Percentiles rank a stretch among this genome's conserved stretches.
Conservation (phyloP, 2,329 filamentous ascomycete genomes). For the Diaporthe aspalathi region DNA sequence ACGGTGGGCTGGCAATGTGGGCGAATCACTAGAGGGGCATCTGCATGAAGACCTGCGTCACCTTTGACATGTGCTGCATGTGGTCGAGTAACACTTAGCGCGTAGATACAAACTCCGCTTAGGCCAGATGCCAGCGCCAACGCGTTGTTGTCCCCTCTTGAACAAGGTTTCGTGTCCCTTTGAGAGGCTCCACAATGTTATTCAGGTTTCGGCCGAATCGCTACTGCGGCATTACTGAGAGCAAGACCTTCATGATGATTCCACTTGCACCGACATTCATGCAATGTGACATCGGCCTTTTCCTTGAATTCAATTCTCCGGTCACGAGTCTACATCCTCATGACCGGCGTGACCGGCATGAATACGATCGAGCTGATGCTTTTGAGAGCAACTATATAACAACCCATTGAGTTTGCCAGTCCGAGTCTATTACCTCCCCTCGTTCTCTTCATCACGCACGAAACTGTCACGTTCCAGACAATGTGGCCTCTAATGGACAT, state of each 20-base stretch:
- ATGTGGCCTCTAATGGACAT: conserved; percentile 18
- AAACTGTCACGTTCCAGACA: not conserved
- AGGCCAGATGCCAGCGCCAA: not conserved
- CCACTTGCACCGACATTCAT: not conserved
- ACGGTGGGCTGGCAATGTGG: not conserved
- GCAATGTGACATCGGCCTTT: not conserved
- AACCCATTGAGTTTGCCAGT: no score
- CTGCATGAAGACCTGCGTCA: no score
- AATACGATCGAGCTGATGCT: not conserved
- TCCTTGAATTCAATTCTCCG: not conserved
- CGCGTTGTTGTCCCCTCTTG: not conserved
- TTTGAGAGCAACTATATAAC: conserved; percentile 9
- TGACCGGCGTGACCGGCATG: not conserved
- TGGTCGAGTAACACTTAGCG: not conserved
- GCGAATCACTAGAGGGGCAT: conserved; percentile 1
- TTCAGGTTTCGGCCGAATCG: not conserved
- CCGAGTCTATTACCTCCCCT: not conserved
- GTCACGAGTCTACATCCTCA: not conserved
- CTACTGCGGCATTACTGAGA: not conserved
- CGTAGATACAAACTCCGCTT: not conserved
- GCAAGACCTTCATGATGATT: not conserved
- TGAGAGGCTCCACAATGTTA: not conserved
- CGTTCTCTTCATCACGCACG: not conserved
- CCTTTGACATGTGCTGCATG: not conserved
- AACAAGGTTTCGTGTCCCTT: not conserved